A percentile compares a stretch with the other conserved stretches of the same genome.
Conservation (phyloP, 441 rosid species). For the Melianthus villosus region DNA sequence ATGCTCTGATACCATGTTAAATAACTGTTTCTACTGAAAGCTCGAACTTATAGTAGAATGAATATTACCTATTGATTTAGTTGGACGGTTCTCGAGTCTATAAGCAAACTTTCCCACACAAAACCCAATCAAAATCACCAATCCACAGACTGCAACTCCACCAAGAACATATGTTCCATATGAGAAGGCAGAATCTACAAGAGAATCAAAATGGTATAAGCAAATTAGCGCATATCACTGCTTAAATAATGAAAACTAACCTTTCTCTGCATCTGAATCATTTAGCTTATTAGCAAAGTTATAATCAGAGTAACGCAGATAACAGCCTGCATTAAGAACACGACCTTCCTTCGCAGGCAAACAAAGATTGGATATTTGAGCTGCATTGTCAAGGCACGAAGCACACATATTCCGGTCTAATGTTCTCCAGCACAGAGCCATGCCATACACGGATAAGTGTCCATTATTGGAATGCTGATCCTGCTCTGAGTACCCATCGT, state of each 20-base stretch:
- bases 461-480: neutral
- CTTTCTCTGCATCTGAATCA: neutral
- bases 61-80: slow-evolving; percentile 5
- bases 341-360: slow-evolving; percentile 30
- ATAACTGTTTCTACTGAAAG: no score
- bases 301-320: slow-evolving; percentile 31
- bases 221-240: neutral
- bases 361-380: slow-evolving; percentile 17
- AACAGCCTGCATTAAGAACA: slow-evolving; percentile 35
- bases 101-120: slow-evolving; percentile 12
- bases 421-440: slow-evolving; percentile 33
- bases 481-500: slow-evolving; percentile 17
- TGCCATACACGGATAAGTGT: slow-evolving; percentile 19
- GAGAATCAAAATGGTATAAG: neutral
- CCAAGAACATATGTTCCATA: neutral
- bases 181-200: slow-evolving; percentile 7
- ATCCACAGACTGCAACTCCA: slow-evolving; percentile 4
- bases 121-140: slow-evolving; percentile 15
- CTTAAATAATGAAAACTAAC: neutral
- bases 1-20: no score
- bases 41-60: no score
- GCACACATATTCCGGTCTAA: slow-evolving; percentile 20
- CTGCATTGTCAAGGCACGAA: slow-evolving; percentile 24
- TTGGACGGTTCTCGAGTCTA: slow-evolving; percentile 1
- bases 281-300: slow-evolving; percentile 14